These are phyloP conservation scores for Helenozyma rhizophorensis DNA, from an alignment of 805 yeast genomes.

Conservation along the genomic window DNA sequence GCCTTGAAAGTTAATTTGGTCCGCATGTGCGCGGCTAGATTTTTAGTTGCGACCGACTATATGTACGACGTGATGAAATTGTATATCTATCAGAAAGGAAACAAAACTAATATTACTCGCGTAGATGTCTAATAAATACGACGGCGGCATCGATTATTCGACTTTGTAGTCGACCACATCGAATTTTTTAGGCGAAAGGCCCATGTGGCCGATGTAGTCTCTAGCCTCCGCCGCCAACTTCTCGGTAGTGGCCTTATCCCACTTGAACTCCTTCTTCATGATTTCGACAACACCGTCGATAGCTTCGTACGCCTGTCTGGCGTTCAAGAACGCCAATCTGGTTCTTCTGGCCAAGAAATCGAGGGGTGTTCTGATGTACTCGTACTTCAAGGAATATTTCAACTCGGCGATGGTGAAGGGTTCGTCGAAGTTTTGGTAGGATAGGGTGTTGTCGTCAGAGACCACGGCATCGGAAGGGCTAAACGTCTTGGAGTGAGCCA, in stretches of 20 bases:
- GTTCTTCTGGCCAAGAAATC: slow-evolving; percentile 93
- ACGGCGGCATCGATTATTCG: slow-evolving; percentile 5
- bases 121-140: slow-evolving; percentile 6
- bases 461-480: slow-evolving; percentile 25
- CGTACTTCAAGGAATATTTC: slow-evolving; percentile 73
- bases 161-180: slow-evolving; percentile 17
- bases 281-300: slow-evolving; percentile 82
- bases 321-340: slow-evolving; percentile 87
- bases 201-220: slow-evolving; percentile 61
- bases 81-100: too few relatives aligned
- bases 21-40: too few relatives aligned
- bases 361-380: slow-evolving; percentile 80
- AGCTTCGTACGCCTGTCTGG: slow-evolving; percentile 73
- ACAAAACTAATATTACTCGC: too few relatives aligned
- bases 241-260: slow-evolving; percentile 61
- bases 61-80: too few relatives aligned
- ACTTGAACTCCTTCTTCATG: slow-evolving; percentile 74
- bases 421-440: slow-evolving; percentile 55
- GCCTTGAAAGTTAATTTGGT: too few relatives aligned
- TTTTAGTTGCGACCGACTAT: too few relatives aligned
- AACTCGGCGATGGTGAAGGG: slow-evolving; percentile 92
- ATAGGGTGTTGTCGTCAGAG: slow-evolving; percentile 33
- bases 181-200: slow-evolving; percentile 30
- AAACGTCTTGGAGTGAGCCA: slow-evolving; percentile 39
- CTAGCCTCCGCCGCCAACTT: slow-evolving; percentile 48